A percentile compares a stretch with the other conserved stretches of the same genome.
phyloP scores from a whole-genome alignment of 129 eudicot genomes.

The Kitagawia praeruptora region DNA sequence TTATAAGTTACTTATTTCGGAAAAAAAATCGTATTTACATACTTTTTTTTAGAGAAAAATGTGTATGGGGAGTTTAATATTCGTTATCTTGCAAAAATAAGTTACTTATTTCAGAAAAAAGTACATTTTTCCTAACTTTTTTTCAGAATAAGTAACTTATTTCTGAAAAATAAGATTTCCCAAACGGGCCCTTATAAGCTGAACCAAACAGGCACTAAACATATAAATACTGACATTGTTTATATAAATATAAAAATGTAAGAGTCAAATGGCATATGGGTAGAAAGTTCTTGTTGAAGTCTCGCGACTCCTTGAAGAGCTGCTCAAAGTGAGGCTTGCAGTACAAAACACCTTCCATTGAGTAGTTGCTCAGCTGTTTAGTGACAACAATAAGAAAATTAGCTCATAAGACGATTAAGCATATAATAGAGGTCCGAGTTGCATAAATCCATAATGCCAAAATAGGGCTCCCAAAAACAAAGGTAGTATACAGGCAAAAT shows the following conservation, averaged over 20 bases:
- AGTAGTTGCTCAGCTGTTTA: slow-evolving; percentile 77
- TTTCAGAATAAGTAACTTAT: too few species aligned
- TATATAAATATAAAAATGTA: background rate
- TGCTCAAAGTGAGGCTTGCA: slow-evolving; percentile 99
- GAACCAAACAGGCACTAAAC: too few species aligned
- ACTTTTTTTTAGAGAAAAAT: too few species aligned
- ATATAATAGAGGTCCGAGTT: background rate
- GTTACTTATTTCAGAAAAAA: too few species aligned
- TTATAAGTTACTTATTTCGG: too few species aligned
- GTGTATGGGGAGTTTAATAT: too few species aligned
- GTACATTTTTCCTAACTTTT: too few species aligned
- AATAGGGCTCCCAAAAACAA: background rate
- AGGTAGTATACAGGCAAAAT: background rate
- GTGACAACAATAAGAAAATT: background rate
- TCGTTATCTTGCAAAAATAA: too few species aligned
- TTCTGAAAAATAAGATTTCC: too few species aligned
- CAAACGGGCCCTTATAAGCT: too few species aligned
- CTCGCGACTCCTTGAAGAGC: slow-evolving; percentile 89
- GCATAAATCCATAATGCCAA: background rate
- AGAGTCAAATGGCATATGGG: slow-evolving; percentile 49
- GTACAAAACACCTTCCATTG: slow-evolving; percentile 96
- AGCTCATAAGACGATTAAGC: background rate
- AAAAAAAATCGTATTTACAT: too few species aligned
- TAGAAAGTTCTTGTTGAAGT: slow-evolving; percentile 86
- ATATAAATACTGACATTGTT: background rate